Evolutionary conservation across 306 rosid genomes (phyloP).

Genomic region (Prunus persica): DNA sequence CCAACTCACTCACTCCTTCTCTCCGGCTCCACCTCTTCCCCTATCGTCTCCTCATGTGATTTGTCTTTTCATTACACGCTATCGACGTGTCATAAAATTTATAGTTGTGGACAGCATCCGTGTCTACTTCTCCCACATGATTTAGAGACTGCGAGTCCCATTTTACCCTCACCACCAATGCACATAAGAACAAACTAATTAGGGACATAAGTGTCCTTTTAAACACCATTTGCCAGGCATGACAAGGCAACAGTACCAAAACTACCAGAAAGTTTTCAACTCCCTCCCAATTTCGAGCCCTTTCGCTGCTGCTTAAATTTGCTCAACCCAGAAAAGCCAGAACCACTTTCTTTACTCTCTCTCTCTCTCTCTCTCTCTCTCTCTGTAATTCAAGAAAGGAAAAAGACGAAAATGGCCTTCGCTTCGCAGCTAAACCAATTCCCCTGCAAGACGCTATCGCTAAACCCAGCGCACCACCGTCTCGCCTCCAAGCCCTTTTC

Average conservation of each 20-base stretch:
- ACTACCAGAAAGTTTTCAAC: background rate
- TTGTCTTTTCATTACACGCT: background rate
- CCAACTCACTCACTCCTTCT: background rate
- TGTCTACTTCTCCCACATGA: background rate
- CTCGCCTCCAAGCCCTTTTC: conserved; percentile 34
- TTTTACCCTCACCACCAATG: background rate
- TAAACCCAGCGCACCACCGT: conserved; percentile 25
- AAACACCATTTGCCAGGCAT: background rate
- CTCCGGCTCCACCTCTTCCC: background rate
- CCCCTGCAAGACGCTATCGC: conserved; percentile 38
- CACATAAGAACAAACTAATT: background rate
- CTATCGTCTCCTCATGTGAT: background rate
- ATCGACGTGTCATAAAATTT: background rate
- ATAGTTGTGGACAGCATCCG: background rate
- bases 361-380: background rate
- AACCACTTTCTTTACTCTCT: background rate
- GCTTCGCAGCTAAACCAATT: conserved; percentile 47
- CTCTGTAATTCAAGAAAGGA: background rate
- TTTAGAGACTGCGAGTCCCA: background rate
- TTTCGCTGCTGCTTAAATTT: background rate
- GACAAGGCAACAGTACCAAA: background rate
- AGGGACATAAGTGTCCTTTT: background rate
- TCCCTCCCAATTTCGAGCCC: background rate
- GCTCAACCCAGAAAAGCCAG: background rate
- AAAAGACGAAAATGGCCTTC: conserved; percentile 44